A percentile compares a stretch with the other conserved stretches of the same genome.
phyloP scores from a whole-genome alignment of 208 protist species.

The Trypanosoma lewisi region DNA sequence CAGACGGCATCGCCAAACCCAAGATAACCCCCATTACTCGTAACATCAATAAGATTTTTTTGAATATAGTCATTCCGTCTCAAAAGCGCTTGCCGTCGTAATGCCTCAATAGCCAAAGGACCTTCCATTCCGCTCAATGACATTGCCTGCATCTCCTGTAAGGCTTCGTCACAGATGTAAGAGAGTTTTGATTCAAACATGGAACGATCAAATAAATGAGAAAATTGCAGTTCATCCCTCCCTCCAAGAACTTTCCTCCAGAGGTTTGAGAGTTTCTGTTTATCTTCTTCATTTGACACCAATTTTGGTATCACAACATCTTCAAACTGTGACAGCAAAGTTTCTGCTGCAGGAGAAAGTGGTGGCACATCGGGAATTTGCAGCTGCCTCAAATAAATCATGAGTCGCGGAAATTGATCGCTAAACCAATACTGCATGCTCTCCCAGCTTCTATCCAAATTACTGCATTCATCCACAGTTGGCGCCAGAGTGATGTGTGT shows the following conservation, averaged over 20 bases:
- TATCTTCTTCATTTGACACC: constrained; percentile 13
- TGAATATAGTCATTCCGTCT: constrained; percentile 59
- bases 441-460: constrained; percentile 41
- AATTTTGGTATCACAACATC: constrained; percentile 43
- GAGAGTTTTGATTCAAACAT: constrained; percentile 46
- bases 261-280: constrained; percentile 24
- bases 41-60: constrained; percentile 44
- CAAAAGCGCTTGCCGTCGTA: constrained; percentile 60
- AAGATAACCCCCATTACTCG: constrained; percentile 46
- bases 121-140: constrained; percentile 44
- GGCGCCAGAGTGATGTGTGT: constrained; percentile 31
- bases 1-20: constrained; percentile 68
- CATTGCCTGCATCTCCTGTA: constrained; percentile 11
- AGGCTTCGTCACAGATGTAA: constrained; percentile 7
- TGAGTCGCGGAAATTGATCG: constrained; percentile 53
- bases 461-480: constrained; percentile 46
- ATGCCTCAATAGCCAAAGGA: constrained; percentile 65
- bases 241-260: constrained; percentile 43
- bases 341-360: constrained; percentile 57
- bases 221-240: constrained; percentile 28
- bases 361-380: constrained; percentile 43
- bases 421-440: constrained; percentile 75
- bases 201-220: constrained; percentile 50
- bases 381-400: constrained; percentile 51
- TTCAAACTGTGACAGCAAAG: constrained; percentile 55